Evolutionary conservation across 192 early-diverging fungal species (phyloP).

Genomic region (Umbelopsis isabellina): DNA sequence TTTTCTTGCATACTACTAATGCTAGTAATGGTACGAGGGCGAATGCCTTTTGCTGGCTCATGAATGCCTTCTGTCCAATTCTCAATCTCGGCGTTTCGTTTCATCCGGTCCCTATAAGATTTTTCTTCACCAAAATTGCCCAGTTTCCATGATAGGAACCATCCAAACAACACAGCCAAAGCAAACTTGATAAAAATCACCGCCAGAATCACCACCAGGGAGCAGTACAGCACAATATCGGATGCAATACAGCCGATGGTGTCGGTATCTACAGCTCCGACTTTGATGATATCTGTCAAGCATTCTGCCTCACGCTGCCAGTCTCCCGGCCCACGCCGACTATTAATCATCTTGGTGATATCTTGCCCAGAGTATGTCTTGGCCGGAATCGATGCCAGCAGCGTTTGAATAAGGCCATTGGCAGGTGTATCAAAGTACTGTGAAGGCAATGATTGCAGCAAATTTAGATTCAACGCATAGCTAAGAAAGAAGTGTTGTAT

Average conservation of each 20-base stretch:
- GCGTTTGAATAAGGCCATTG: slow-evolving; percentile 16
- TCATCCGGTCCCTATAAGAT: slow-evolving; percentile 62
- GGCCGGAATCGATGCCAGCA: background rate
- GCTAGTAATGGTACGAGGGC: slow-evolving; percentile 5
- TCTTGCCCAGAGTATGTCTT: slow-evolving; percentile 23
- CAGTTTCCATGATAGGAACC: slow-evolving; percentile 78
- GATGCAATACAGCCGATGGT: slow-evolving; percentile 82
- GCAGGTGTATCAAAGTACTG: slow-evolving; percentile 17
- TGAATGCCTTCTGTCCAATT: slow-evolving; percentile 71
- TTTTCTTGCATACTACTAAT: slow-evolving; percentile 13
- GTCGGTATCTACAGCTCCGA: slow-evolving; percentile 76
- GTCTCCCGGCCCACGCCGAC: slow-evolving; percentile 41
- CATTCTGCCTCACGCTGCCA: slow-evolving; percentile 62
- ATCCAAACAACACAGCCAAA: slow-evolving; percentile 79
- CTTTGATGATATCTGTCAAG: slow-evolving; percentile 69
- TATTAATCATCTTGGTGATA: slow-evolving; percentile 21
- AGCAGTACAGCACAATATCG: slow-evolving; percentile 74
- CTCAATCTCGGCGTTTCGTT: slow-evolving; percentile 68
- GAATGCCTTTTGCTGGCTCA: slow-evolving; percentile 40
- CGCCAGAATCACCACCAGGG: slow-evolving; percentile 68
- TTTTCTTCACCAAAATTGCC: slow-evolving; percentile 69
- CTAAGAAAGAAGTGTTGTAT: slow-evolving; percentile 22
- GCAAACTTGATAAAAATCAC: slow-evolving; percentile 72
- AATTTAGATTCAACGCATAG: slow-evolving; percentile 16
- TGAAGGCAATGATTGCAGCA: slow-evolving; percentile 25